Percentiles rank a stretch among this genome's conserved stretches.
phyloP scores from a whole-genome alignment of 371 early-diverging fungal genomes.

The Amoeboradix gromovi region DNA sequence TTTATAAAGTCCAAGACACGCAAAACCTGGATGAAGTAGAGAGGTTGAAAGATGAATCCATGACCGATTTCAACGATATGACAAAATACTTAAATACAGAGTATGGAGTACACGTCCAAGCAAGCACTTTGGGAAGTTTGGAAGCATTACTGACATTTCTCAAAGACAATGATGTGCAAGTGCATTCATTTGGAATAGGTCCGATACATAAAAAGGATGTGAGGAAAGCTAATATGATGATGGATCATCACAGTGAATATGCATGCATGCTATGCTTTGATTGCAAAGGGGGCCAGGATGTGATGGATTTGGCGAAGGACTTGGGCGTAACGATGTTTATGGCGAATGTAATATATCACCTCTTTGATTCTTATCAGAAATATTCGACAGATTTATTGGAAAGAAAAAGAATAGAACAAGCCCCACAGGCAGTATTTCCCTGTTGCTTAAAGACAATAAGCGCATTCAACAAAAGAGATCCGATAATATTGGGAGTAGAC shows the following conservation, averaged over 20 bases:
- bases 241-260: constrained; percentile 60
- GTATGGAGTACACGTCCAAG: constrained; percentile 93
- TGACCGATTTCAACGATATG: constrained; percentile 52
- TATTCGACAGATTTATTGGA: constrained; percentile 37
- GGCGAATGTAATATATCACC: constrained; percentile 97
- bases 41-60: constrained; percentile 67
- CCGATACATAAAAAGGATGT: constrained; percentile 95
- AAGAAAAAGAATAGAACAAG: constrained; percentile 57
- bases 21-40: constrained; percentile 89
- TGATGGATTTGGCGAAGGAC: constrained; percentile 67
- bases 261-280: constrained; percentile 96
- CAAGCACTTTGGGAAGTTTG: constrained; percentile 93
- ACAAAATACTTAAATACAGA: constrained; percentile 50
- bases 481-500: constrained; percentile 92
- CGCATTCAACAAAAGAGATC: constrained; percentile 84
- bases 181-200: constrained; percentile 90
- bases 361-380: constrained; percentile 83
- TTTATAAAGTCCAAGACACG: constrained; percentile 66
- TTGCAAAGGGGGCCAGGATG: constrained; percentile 90
- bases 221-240: constrained; percentile 67
- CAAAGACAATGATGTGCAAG: constrained; percentile 74
- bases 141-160: constrained; percentile 95
- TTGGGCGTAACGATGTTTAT: constrained; percentile 72
- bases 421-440: constrained; percentile 82
- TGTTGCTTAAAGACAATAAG: constrained; percentile 76